Conservation (phyloP, 78 protist genomes). For the slime mould (Dictyostelium discoideum) region dicty_2.7 NC_007090.3:788501-789000, state of each 20-base stretch:
- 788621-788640: background rate
- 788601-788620: background rate
- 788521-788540: background rate
- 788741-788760: background rate
- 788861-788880: background rate
- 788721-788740: background rate
- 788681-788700: no score
- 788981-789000: no score
- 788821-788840: background rate
- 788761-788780: background rate
- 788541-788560: background rate
- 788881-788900: background rate
- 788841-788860: background rate
- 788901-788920: background rate
- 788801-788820: background rate
- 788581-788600: no score
- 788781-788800: background rate
- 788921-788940: no score
- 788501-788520: background rate
- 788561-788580: no score
- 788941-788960: no score
- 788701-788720: background rate
- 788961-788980: no score
- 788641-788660: background rate
- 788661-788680: no score